Base-by-base conservation (phyloP, 75 land plant species). In the Selaginella moellendorffii region DNA sequence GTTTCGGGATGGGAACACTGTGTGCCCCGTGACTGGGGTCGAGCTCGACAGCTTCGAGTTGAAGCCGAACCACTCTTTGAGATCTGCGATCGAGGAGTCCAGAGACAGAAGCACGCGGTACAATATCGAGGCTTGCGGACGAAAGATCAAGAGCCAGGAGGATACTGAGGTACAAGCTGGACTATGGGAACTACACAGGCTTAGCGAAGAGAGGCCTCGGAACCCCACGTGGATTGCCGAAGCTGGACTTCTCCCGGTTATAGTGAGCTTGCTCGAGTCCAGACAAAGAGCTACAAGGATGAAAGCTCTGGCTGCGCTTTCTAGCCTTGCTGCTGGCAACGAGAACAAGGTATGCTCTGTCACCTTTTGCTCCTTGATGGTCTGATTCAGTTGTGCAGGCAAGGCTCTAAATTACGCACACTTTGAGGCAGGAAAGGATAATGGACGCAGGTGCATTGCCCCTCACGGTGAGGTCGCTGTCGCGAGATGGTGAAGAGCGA, bases 81-180 rank as follows among this genome's bases (percentile, higher is more conserved):
- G 46, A 25, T 75, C 74, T 24, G 81, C 85, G 14, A 82, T 84
- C 52, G 74, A 77, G 66, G 87, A 84, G 31, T 84, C 84, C 82
- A 84, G 63, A 67, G 85, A 84, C 24, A 53, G 87, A 51, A 81
- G 78, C 30, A 72, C 75, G 1, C 69, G 73, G 58, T 69, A 72
- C 27, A 74, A 56, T 8, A 81, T 84, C 36, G 72, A 71, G 22
- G 65, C 71, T 2, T 61, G 74, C 12, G 64, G 61, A 62, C 60
- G 70, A 8, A 73, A 77, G 65, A 71, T 84, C 29, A 23, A 27
- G 26, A 72, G 70, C 23, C 71, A 53, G 24, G 69, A 65, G 0
- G 85, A 81, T 52, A 63, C 71, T 30, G 78, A 74, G 22, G 71
- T 78, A 27, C 58, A 75, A 36, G 29, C 67, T 63, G 64, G 79